These are phyloP conservation scores for Phaseolus coccineus DNA, from an alignment of 331 rosid species.

Conservation along the genomic window DNA sequence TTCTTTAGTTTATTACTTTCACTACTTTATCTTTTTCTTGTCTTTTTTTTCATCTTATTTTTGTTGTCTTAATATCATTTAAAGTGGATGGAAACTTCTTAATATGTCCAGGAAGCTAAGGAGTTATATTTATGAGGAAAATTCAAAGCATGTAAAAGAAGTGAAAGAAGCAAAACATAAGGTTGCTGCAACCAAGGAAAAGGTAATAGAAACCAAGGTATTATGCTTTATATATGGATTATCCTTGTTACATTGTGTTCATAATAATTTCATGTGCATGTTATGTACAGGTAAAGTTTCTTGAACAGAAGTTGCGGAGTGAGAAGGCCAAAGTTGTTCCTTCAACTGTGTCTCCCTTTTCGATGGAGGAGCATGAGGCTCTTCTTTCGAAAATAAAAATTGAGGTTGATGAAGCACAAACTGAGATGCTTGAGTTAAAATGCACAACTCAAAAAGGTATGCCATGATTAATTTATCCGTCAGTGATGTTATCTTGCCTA, in stretches of 20 bases:
- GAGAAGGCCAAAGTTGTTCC: slow-evolving; percentile 58
- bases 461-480: slow-evolving; percentile 27
- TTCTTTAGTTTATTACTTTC: not conserved
- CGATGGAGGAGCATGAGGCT: slow-evolving; percentile 59
- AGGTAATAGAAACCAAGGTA: slow-evolving; percentile 53
- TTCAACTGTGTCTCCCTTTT: slow-evolving; percentile 49
- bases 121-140: slow-evolving; percentile 61
- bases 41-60: not conserved
- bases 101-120: slow-evolving; percentile 64
- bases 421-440: slow-evolving; percentile 31
- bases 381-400: slow-evolving; percentile 54
- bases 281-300: slow-evolving; percentile 37
- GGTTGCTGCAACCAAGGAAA: slow-evolving; percentile 63
- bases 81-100: slow-evolving; percentile 25
- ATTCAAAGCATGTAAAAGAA: slow-evolving; percentile 47
- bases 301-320: slow-evolving; percentile 46
- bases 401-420: slow-evolving; percentile 61
- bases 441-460: slow-evolving; percentile 56
- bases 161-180: slow-evolving; percentile 62
- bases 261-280: not conserved
- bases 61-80: slow-evolving; percentile 29
- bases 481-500: not conserved
- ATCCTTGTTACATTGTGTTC: slow-evolving; percentile 1
- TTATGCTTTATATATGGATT: slow-evolving; percentile 6
- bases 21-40: not conserved